Evolutionary conservation across 2,329 filamentous ascomycete species (phyloP).

Genomic region (Fusarium foetens): DNA sequence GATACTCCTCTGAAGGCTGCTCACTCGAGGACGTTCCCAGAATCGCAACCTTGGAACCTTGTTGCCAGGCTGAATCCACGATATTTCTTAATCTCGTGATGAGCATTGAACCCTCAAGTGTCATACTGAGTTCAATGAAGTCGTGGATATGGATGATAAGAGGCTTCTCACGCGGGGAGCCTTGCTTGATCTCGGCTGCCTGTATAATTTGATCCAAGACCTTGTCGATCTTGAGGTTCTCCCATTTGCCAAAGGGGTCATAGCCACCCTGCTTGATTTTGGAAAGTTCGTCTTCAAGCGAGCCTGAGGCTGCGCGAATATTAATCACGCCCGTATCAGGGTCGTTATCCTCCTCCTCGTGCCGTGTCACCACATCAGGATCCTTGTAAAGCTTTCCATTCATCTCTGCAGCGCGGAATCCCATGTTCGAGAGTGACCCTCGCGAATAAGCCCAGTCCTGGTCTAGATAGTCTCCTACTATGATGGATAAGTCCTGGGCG

Average conservation of each 20-base stretch:
- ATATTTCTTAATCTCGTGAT: slow-evolving; percentile 75
- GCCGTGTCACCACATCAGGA: slow-evolving; percentile 50
- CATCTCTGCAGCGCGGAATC: slow-evolving; percentile 65
- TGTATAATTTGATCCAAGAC: slow-evolving; percentile 67
- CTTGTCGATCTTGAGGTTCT: slow-evolving; percentile 68
- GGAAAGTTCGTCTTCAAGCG: slow-evolving; percentile 57
- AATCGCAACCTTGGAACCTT: slow-evolving; percentile 78
- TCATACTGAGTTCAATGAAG: slow-evolving; percentile 79
- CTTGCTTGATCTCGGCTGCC: slow-evolving; percentile 54
- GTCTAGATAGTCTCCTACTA: slow-evolving; percentile 76
- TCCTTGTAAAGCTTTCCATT: slow-evolving; percentile 64
- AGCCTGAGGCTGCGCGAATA: slow-evolving; percentile 42
- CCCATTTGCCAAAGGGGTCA: slow-evolving; percentile 62
- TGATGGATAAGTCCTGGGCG: slow-evolving; percentile 74
- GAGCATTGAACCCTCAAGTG: slow-evolving; percentile 74
- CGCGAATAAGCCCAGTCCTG: slow-evolving; percentile 63
- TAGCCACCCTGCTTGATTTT: slow-evolving; percentile 54
- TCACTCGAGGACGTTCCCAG: slow-evolving; percentile 78
- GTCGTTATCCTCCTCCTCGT: slow-evolving; percentile 50
- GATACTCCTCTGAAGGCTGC: slow-evolving; percentile 58
- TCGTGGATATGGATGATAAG: slow-evolving; percentile 84
- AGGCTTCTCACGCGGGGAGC: slow-evolving; percentile 51
- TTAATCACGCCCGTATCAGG: slow-evolving; percentile 49
- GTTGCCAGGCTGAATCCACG: slow-evolving; percentile 76
- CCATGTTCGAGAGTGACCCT: slow-evolving; percentile 63